Evolutionary conservation across 108 stramenopile species (phyloP), one percentile per base, ranked within the genome.

Genomic region (Nitzschia sp.): DNA sequence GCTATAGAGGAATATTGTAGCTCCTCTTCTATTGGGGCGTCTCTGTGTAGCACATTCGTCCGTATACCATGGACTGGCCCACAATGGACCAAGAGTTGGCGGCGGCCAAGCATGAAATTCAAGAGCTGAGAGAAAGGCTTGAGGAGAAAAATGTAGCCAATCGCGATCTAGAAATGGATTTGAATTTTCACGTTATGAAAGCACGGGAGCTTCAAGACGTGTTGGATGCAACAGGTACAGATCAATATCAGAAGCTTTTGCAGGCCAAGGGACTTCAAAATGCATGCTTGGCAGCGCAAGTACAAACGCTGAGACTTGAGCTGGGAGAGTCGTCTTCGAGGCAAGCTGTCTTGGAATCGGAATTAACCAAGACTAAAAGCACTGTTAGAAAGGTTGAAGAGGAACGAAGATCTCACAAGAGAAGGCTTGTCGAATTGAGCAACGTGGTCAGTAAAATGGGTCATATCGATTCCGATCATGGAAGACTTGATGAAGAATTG

Each of bases 381-480:
- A 62, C 18, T 25, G 24, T 62, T 2, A 5, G 19, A 8, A 1
- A 17, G 21, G 15, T 66, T 1, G 65, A 11, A 1, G 29, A 15
- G 1, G 65, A 66, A 9, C 47, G 65, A 9, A 32, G 45, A 34
- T 32, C 30, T 8, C 48, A 51, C 51, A 28, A 66, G 34, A 1
- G 29, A n/a, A 51, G 26, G 65, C 18, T 66, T 1, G 30, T 66
- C 29, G 65, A 66, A 34, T 32, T 66, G 65, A 13, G 51, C 65
- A 49, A 51, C 15, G 53, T 66, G 0, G 48, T 66, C 15, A 47
- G 65, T 9, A 51, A 24, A 18, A 17, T 66, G 65, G 51, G 53
- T 15, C 53, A 32, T 8, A 34, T 66, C 32, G 65, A 51, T 1
- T 53, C 53, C 17, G 53, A 54, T 30, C 53, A 66, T 30, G 2